Conservation (phyloP, 768 basidiomycete genomes). For the Boletus subcaerulescens region DNA sequence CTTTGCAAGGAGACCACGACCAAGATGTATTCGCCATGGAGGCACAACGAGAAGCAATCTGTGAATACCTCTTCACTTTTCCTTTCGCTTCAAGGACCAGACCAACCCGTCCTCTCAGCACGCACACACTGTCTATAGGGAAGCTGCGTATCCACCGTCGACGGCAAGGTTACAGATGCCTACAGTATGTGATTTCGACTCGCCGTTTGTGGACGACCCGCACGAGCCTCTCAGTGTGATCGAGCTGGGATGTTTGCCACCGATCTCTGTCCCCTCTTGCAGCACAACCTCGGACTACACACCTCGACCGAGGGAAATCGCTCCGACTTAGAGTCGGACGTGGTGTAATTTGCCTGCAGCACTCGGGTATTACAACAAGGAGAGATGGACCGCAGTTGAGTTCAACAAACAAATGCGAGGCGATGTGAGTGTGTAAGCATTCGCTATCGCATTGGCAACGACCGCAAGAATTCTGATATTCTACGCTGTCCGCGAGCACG, state of each 20-base stretch:
- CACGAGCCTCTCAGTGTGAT: constrained; percentile 39
- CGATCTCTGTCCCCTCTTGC: constrained; percentile 61
- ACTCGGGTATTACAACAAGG: too few relatives aligned
- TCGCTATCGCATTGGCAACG: too few relatives aligned
- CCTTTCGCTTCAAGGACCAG: constrained; percentile 7
- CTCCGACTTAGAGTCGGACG: neutral
- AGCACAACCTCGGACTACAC: constrained; percentile 33
- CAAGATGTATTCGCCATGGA: constrained; percentile 26
- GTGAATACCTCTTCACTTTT: constrained; percentile 40
- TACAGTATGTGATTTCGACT: constrained; percentile 59
- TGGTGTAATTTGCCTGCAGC: neutral
- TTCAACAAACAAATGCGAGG: too few relatives aligned
- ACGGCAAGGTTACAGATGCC: neutral
- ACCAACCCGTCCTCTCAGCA: neutral
- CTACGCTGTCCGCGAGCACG: too few relatives aligned
- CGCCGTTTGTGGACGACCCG: constrained; percentile 39
- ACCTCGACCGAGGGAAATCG: constrained; percentile 16
- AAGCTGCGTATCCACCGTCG: constrained; percentile 60
- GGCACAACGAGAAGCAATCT: constrained; percentile 58
- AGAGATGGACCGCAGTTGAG: too few relatives aligned
- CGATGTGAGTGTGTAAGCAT: too few relatives aligned
- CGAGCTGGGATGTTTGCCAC: constrained; percentile 81
- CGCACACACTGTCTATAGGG: constrained; percentile 44
- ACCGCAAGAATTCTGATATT: too few relatives aligned
- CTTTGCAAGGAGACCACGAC: neutral